Conservation (phyloP, 2,329 filamentous ascomycete species). For the Ceratocystis eucalypticola region DNA sequence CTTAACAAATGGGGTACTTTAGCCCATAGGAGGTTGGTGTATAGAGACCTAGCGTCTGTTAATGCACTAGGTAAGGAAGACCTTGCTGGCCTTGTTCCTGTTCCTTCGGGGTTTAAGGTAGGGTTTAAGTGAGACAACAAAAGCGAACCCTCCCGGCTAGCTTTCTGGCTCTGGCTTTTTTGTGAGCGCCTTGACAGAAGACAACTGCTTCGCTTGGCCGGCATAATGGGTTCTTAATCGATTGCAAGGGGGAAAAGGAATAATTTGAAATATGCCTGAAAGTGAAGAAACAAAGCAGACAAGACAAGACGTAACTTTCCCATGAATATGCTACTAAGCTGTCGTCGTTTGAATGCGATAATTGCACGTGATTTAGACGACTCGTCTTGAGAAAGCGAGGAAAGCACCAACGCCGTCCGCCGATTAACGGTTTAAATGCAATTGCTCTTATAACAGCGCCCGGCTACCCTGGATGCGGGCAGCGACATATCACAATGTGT, state of each 20-base stretch:
- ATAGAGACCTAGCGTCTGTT: neutral
- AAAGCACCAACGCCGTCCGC: neutral
- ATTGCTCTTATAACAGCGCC: neutral
- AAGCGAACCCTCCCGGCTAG: neutral
- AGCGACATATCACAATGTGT: neutral
- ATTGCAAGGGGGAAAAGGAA: neutral
- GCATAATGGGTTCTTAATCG: neutral
- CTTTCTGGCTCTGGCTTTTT: neutral
- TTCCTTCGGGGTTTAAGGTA: slow-evolving; percentile 7
- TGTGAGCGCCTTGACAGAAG: neutral
- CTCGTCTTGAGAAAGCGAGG: neutral
- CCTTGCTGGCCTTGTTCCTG: slow-evolving; percentile 7
- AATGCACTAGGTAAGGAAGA: neutral
- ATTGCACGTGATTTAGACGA: slow-evolving; percentile 5
- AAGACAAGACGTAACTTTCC: neutral
- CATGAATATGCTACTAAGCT: neutral
- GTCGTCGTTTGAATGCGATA: neutral
- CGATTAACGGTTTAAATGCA: neutral
- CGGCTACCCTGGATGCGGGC: neutral
- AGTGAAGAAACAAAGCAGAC: neutral
- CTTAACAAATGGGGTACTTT: neutral
- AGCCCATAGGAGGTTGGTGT: neutral
- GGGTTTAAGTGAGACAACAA: slow-evolving; percentile 8
- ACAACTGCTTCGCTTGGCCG: neutral
- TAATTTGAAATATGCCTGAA: neutral